Base-by-base conservation (phyloP, 345 rosid species). In the Gossypium stocksii region DNA sequence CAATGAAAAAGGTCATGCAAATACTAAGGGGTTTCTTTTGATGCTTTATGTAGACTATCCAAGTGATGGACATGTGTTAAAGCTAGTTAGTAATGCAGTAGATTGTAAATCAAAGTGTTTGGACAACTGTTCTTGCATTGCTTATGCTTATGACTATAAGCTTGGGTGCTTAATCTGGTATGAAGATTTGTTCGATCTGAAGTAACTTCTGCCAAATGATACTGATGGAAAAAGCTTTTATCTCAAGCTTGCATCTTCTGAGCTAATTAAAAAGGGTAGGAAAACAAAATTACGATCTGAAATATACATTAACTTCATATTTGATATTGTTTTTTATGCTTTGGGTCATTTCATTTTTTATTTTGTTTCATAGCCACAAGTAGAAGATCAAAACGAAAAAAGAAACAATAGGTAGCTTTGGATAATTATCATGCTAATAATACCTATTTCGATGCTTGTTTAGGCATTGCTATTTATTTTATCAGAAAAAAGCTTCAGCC, bases 41-140 rank as follows among this genome's bases (percentile, higher is more conserved):
- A 48, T 49, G 72, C 0, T 0, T 3, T 14, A 1, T 68, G 72
- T 68, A 45, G 38, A 46, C 2, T 67, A 3, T 23, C 41, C 57
- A 13, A 67, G 13, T 46, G 52, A 14, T 66, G 13, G 11, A 65
- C 1, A 6, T 13, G 27, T 0, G 25, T 9, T 54, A 54, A 54
- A 54, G 0, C 7, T 17, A 2, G 7, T 45, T 11, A 46, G 1
- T 2, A 66, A 19, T 66, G 54, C 38, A 2, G 9, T 2, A 22
- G 71, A 68, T 9, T 85, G 86, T 48, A 38, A 65, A 16, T 7
- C 19, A 0, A 11, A 48, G 66, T 85, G 88, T 66, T 65, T 61
- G 48, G 46, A 53, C n/a, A 65, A 79, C 15, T 85, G 88, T 70
- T 81, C 83, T 38, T 85, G 88, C 11, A 70, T 34, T 1, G 88